Evolutionary conservation across 257 asterid species (phyloP), one percentile per base, ranked within the genome.

Genomic region (Cruciata laevipes): DNA sequence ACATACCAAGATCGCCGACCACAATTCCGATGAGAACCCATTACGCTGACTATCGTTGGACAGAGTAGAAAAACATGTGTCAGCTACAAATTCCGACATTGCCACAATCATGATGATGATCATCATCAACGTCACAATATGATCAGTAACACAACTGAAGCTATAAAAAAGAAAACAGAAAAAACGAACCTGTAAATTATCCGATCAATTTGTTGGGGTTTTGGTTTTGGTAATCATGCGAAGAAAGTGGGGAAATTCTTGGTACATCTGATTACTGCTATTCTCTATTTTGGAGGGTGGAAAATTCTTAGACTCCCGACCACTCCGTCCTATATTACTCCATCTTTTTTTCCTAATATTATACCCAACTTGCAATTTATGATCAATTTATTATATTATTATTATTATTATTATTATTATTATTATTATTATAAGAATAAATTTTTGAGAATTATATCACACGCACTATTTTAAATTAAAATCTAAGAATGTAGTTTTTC

Each of bases 221-320:
- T 18, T 18, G 59, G 25, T 18, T 53, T 53, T 53, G 60, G 60
- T 47, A 47, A 47, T 47, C 55, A 53, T 53, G 27, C 60, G 60
- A 53, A n/a, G 27, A 21, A 53, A 18, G 60, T 53, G 60, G 60
- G 60, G 27, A 53, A 53, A 53, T 53, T 42, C 51, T 42, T 42
- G 51, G 60, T n/a, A 53, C 60, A 53, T 53, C 27, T 18, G 24
- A 53, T 53, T 53, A 21, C 60, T 18, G 60, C 60, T 53, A 53
- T 53, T 53, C 27, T 53, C 60, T 53, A 53, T 53, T 53, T 53
- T 53, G 60, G 60, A 53, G 60, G 60, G 60, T 53, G 60, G 60
- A 53, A 53, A 53, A 53, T n/a, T 53, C 27, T 53, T 53, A 30
- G 60, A 53, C 60, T 53, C 27, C 60, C 60, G 60, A 53, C 27